phyloP scores from a whole-genome alignment of 352 stramenopile genomes.

The Globisporangium rhizosaccharum region DNA sequence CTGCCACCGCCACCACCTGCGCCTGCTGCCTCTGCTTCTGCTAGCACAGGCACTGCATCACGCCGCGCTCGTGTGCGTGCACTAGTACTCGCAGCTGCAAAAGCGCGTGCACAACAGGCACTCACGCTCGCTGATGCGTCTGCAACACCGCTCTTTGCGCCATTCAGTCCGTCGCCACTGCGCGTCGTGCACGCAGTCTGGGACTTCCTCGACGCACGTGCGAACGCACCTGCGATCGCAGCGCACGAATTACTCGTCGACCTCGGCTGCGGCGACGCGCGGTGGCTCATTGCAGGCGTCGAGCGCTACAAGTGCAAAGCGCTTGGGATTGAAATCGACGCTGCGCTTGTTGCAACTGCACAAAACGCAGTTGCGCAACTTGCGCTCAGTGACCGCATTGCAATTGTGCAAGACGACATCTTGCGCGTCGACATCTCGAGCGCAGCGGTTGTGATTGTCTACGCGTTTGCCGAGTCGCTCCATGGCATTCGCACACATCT shows the following conservation, averaged over 20 bases:
- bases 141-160: constrained; percentile 46
- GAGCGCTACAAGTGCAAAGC: constrained; percentile 51
- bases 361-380: constrained; percentile 15
- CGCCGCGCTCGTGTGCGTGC: constrained; percentile 34
- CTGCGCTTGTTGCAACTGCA: constrained; percentile 37
- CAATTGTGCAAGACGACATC: constrained; percentile 52
- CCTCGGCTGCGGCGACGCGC: constrained; percentile 73
- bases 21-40: background rate
- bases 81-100: constrained; percentile 65
- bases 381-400: constrained; percentile 33
- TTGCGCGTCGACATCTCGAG: constrained; percentile 38
- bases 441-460: constrained; percentile 73
- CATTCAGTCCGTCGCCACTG: constrained; percentile 64
- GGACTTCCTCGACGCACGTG: constrained; percentile 25
- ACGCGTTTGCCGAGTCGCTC: constrained; percentile 80
- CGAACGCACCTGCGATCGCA: constrained; percentile 11
- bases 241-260: constrained; percentile 64
- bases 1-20: background rate
- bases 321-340: constrained; percentile 69
- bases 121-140: constrained; percentile 26
- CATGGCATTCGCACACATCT: constrained; percentile 51
- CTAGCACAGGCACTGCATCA: background rate
- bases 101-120: constrained; percentile 34
- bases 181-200: constrained; percentile 61
- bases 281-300: constrained; percentile 69